Evolutionary conservation across 306 rosid genomes (phyloP).

Genomic region (Calophaca sinica): DNA sequence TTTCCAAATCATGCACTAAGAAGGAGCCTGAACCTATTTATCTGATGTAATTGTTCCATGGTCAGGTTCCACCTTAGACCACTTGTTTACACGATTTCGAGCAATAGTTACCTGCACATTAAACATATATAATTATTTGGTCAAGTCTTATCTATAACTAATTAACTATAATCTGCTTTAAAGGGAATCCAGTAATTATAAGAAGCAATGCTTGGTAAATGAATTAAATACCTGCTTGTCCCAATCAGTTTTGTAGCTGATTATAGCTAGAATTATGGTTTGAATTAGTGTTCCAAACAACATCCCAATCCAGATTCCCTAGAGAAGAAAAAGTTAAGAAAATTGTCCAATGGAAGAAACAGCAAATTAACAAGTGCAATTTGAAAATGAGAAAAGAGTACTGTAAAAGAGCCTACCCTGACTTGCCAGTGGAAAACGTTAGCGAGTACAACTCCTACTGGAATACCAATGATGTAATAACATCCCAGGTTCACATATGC

Average conservation of each 20-base stretch:
- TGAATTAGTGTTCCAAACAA: conserved; percentile 65
- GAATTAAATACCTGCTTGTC: conserved; percentile 56
- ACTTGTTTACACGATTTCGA: conserved; percentile 42
- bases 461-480: conserved; percentile 59
- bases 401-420: conserved; percentile 7
- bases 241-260: conserved; percentile 65
- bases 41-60: conserved; percentile 28
- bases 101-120: conserved; percentile 33
- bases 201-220: background rate
- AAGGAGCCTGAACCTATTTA: background rate
- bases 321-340: background rate
- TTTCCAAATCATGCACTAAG: background rate
- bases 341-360: background rate
- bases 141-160: background rate
- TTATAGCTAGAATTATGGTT: conserved; percentile 49
- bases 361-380: background rate
- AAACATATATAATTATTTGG: background rate
- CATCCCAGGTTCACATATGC: conserved; percentile 59
- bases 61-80: conserved; percentile 26
- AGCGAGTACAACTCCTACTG: conserved; percentile 52
- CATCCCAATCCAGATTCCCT: conserved; percentile 82
- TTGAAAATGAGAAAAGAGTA: background rate
- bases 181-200: background rate
- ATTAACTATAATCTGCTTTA: background rate
- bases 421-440: conserved; percentile 46